Percentiles rank a stretch among this genome's conserved stretches.
Evolutionary conservation across 202 grass and related monocot species (phyloP).

Genomic region (Zoysia matrella): DNA sequence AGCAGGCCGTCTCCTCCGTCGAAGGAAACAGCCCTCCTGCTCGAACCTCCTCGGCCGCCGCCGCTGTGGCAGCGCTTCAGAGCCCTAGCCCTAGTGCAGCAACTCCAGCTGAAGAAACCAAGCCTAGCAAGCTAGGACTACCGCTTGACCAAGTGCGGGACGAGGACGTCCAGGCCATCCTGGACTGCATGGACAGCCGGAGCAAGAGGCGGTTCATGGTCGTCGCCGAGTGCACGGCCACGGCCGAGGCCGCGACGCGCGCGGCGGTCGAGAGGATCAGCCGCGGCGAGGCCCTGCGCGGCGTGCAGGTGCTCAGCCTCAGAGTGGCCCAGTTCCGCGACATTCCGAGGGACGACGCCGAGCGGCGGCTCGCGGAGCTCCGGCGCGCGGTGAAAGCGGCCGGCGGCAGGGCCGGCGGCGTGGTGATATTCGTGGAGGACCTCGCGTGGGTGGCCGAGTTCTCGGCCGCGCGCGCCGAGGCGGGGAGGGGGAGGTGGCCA

Average conservation of each 20-base stretch:
- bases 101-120: slow-evolving; percentile 47
- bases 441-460: slow-evolving; percentile 66
- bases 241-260: slow-evolving; percentile 49
- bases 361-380: slow-evolving; percentile 61
- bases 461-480: slow-evolving; percentile 42
- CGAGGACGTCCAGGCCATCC: slow-evolving; percentile 63
- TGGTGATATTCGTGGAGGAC: slow-evolving; percentile 69
- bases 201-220: slow-evolving; percentile 71
- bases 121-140: slow-evolving; percentile 23
- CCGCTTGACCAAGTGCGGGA: slow-evolving; percentile 38
- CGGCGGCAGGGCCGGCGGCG: slow-evolving; percentile 9
- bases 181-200: slow-evolving; percentile 50
- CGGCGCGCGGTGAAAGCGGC: slow-evolving; percentile 50
- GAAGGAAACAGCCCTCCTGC: slow-evolving; percentile 10
- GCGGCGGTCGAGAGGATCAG: slow-evolving; percentile 57
- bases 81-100: slow-evolving; percentile 58
- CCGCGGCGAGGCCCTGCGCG: slow-evolving; percentile 55
- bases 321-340: slow-evolving; percentile 52
- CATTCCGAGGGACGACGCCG: slow-evolving; percentile 57
- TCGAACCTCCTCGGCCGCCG: neutral
- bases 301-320: slow-evolving; percentile 54
- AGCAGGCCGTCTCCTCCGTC: slow-evolving; percentile 52
- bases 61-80: neutral
- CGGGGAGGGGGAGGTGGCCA: slow-evolving; percentile 26
- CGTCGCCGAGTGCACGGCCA: slow-evolving; percentile 53